Conservation (phyloP, 202 grass and related monocot genomes). For the Digitaria exilis region DNA sequence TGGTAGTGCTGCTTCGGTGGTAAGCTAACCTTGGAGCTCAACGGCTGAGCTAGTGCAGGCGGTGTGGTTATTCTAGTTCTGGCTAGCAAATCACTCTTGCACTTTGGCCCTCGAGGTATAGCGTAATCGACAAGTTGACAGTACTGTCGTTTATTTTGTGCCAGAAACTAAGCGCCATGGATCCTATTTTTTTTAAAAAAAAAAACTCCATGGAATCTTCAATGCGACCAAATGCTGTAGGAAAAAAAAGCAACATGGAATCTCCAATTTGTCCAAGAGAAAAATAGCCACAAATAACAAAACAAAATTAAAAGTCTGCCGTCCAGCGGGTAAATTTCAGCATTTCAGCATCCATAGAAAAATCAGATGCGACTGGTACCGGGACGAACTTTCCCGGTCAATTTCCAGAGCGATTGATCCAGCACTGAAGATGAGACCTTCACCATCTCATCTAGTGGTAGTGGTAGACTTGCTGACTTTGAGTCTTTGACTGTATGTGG, state of each 20-base stretch:
- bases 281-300: not conserved
- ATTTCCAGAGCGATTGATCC: not conserved
- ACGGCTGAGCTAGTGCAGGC: not conserved
- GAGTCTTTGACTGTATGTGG: constrained; percentile 21
- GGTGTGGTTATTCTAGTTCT: no score
- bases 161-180: not conserved
- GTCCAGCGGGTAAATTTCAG: not conserved
- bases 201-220: not conserved
- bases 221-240: no score
- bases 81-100: not conserved
- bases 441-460: not conserved
- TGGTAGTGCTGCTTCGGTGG: not conserved
- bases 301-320: not conserved
- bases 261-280: no score
- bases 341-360: not conserved
- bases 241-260: no score
- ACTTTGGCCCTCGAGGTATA: not conserved
- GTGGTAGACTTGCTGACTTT: constrained; percentile 28
- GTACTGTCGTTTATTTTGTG: not conserved
- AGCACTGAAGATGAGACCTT: not conserved
- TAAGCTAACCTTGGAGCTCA: not conserved
- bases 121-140: no score
- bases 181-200: no score
- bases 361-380: not conserved
- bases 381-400: not conserved